Evolutionary conservation across 2,329 filamentous ascomycete species (phyloP).

Genomic region (Penicillium sp.): DNA sequence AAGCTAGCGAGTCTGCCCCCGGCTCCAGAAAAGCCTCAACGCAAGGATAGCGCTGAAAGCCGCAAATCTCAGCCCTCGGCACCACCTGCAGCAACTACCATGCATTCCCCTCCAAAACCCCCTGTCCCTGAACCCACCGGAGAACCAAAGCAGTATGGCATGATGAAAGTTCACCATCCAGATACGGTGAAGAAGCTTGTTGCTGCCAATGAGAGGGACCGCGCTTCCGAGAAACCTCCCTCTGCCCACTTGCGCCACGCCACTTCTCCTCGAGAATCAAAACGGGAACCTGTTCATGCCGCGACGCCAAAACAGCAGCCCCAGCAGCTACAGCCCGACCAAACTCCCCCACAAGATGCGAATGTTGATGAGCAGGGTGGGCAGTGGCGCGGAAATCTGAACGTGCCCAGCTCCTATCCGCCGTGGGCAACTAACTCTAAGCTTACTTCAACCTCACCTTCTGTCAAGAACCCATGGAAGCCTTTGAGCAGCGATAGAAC

Average conservation of each 20-base stretch:
- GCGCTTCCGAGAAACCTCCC: constrained; percentile 31
- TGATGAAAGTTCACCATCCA: constrained; percentile 65
- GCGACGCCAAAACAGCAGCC: constrained; percentile 26
- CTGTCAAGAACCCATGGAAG: constrained; percentile 62
- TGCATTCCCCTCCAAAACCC: constrained; percentile 61
- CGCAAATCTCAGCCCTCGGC: constrained; percentile 26
- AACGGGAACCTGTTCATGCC: constrained; percentile 9
- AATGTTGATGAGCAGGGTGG: constrained; percentile 38
- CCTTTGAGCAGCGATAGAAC: constrained; percentile 59
- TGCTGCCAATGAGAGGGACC: constrained; percentile 42
- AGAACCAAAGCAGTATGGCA: constrained; percentile 63
- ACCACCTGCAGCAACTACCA: constrained; percentile 29
- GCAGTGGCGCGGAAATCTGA: constrained; percentile 45
- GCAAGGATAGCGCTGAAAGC: constrained; percentile 32
- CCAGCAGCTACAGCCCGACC: constrained; percentile 20
- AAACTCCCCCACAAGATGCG: constrained; percentile 31
- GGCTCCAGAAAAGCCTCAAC: constrained; percentile 41
- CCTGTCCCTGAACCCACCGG: constrained; percentile 62
- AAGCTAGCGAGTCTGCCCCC: constrained; percentile 53
- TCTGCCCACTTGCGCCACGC: constrained; percentile 32
- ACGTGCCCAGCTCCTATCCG: constrained; percentile 41
- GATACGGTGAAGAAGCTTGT: constrained; percentile 55
- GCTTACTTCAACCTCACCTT: constrained; percentile 36
- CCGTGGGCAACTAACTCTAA: constrained; percentile 44
- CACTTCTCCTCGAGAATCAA: constrained; percentile 30